These are phyloP conservation scores for Zopfia rhizophila DNA, from an alignment of 2,329 filamentous ascomycete genomes.

Conservation along the genomic window DNA sequence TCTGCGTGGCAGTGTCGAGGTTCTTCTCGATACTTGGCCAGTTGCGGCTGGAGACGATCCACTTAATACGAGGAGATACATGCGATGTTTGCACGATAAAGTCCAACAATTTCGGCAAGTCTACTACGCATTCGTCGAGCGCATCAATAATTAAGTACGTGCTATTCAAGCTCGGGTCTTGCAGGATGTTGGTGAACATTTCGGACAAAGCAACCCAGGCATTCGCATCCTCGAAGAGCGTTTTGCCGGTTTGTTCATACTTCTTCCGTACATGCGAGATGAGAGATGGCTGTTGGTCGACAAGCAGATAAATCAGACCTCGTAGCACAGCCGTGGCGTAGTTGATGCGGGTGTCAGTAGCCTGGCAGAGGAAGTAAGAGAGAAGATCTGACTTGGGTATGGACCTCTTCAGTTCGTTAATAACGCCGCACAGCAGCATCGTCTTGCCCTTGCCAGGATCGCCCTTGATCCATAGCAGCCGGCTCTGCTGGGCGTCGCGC, in stretches of 20 bases:
- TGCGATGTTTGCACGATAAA: neutral
- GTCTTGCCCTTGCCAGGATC: constrained; percentile 55
- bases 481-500: constrained; percentile 30
- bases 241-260: too few species aligned
- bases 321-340: constrained; percentile 14
- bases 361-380: constrained; percentile 58
- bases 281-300: too few species aligned
- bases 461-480: constrained; percentile 53
- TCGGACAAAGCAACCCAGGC: constrained; percentile 22
- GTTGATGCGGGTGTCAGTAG: constrained; percentile 39
- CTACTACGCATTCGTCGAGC: constrained; percentile 24
- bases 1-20: constrained; percentile 32
- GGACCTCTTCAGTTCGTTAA: constrained; percentile 39
- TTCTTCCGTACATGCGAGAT: too few species aligned
- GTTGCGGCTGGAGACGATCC: constrained; percentile 30
- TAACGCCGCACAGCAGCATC: constrained; percentile 45
- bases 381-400: constrained; percentile 24
- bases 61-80: constrained; percentile 43
- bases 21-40: constrained; percentile 45
- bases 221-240: too few species aligned
- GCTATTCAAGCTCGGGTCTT: constrained; percentile 34
- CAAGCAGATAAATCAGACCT: too few species aligned
- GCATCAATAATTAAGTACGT: constrained; percentile 25
- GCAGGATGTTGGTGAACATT: constrained; percentile 55
- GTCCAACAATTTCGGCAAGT: constrained; percentile 7